Conservation (phyloP, 78 protist genomes). For the Cavenderia fasciculata region DNA sequence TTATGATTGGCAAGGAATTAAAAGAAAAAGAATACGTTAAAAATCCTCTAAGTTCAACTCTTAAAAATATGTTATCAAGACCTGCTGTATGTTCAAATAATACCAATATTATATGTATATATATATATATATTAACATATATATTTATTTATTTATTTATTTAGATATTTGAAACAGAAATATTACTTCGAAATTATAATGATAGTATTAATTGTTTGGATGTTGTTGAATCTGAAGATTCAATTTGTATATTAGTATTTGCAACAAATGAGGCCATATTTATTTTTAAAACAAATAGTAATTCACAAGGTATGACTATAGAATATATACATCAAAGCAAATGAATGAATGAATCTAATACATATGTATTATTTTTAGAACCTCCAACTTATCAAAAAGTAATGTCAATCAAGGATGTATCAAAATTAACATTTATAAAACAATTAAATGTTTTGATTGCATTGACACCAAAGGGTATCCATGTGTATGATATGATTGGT, state of each 20-base stretch:
- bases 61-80: not conserved
- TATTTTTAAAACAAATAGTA: conserved; percentile 37
- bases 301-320: not conserved
- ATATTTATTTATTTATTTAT: not conserved
- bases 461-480: conserved; percentile 20
- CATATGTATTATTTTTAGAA: too few species aligned
- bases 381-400: conserved; percentile 29
- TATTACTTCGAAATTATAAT: conserved; percentile 54
- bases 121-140: not conserved
- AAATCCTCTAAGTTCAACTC: not conserved
- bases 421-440: conserved; percentile 2
- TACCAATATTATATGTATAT: not conserved
- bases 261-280: conserved; percentile 41
- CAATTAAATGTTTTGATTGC: conserved; percentile 6
- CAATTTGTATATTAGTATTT: conserved; percentile 28
- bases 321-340: too few species aligned
- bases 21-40: conserved; percentile 34
- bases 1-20: conserved; percentile 45
- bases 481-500: not conserved
- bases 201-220: conserved; percentile 62
- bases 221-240: conserved; percentile 53
- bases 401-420: conserved; percentile 18
- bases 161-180: conserved; percentile 58
- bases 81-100: not conserved
- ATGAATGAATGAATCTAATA: too few species aligned